Conservation (phyloP, 257 asterid species). For the Penstemon newberryi region DNA sequence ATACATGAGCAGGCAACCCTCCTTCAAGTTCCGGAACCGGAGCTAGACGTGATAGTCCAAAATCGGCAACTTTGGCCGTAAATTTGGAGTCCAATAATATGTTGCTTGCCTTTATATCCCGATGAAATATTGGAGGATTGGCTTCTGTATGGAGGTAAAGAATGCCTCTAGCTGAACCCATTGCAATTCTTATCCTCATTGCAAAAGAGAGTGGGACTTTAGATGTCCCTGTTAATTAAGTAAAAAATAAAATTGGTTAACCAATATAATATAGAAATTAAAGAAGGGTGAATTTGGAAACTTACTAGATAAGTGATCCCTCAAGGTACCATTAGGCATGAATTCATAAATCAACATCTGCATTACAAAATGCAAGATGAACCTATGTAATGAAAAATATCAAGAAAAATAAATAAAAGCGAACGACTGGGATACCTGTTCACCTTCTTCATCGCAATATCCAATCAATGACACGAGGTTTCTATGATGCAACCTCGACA, state of each 20-base stretch:
- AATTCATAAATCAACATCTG: conserved; percentile 97
- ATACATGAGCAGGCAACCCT: conserved; percentile 66
- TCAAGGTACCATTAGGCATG: conserved; percentile 83
- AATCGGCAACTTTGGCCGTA: conserved; percentile 89
- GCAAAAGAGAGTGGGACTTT: conserved; percentile 62
- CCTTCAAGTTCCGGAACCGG: conserved; percentile 88
- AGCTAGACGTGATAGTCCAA: conserved; percentile 92
- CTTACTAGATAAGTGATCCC: conserved; percentile 90
- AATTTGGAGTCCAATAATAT: conserved; percentile 73
- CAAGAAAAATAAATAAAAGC: conserved; percentile 1
- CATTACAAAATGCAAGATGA: conserved; percentile 33
- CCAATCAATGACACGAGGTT: conserved; percentile 86
- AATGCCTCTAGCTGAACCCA: conserved; percentile 86
- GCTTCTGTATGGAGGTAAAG: conserved; percentile 97
- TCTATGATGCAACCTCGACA: conserved; percentile 91
- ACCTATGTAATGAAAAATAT: conserved; percentile 8
- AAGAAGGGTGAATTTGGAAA: neutral
- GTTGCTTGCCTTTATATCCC: conserved; percentile 96
- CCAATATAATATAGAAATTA: neutral
- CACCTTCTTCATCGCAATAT: conserved; percentile 93
- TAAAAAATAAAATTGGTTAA: neutral
- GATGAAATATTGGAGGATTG: conserved; percentile 95
- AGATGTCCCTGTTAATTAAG: conserved; percentile 49
- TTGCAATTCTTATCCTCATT: conserved; percentile 68
- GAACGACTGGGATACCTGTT: conserved; percentile 63